Conservation (phyloP, 106 monocot genomes). For the Platanthera zijinensis region DNA sequence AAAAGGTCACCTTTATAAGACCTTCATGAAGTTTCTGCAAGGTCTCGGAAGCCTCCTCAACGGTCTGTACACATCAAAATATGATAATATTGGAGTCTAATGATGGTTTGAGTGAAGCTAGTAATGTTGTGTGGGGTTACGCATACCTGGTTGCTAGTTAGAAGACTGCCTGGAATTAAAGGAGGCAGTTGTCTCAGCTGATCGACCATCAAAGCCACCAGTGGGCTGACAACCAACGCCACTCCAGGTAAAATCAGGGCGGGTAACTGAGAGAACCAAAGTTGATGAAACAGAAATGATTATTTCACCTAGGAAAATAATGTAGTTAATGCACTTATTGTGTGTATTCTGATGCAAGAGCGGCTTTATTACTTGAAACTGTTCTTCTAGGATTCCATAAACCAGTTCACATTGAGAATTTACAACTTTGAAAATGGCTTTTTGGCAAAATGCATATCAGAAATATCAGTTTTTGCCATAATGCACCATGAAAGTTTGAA, state of each 20-base stretch:
- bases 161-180: constrained; percentile 60
- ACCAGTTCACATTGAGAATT: background rate
- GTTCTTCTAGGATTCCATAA: background rate
- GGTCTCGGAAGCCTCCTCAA: too few species aligned
- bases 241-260: constrained; percentile 81
- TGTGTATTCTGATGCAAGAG: background rate
- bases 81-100: too few species aligned
- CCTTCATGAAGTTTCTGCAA: too few species aligned
- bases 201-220: constrained; percentile 92
- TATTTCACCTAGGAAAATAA: background rate
- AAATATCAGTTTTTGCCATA: too few species aligned
- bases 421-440: background rate
- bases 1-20: too few species aligned
- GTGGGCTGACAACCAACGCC: constrained; percentile 84
- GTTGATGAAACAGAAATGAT: background rate
- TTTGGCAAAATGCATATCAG: too few species aligned
- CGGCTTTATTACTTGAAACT: background rate
- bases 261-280: constrained; percentile 46
- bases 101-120: too few species aligned
- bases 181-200: constrained; percentile 76
- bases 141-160: constrained; percentile 82
- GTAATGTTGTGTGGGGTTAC: background rate
- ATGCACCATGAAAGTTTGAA: too few species aligned
- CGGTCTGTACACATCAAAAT: too few species aligned
- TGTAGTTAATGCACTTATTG: background rate